Base-by-base conservation (phyloP, 768 basidiomycete genomes). In the Ephemerocybe angulata region DNA sequence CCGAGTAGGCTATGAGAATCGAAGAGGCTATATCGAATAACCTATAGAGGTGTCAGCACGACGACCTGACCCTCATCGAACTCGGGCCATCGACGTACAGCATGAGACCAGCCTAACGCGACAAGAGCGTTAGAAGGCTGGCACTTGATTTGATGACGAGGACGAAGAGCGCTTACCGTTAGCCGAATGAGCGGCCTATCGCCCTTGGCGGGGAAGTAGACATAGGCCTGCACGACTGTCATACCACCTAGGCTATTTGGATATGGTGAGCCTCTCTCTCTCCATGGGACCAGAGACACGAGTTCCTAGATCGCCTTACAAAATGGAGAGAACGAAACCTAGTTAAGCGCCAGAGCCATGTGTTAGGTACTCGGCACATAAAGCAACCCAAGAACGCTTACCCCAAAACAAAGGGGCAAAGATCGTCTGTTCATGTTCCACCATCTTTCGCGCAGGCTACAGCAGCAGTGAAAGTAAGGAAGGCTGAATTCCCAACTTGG, bases 211-310 rank as follows among this genome's bases (percentile, higher is more conserved):
- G 69, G 65, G 52, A 76, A 76, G 60, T 75, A 76, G 12, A 72
- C 62, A 44, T 74, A 75, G 5, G 71, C 73, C 58, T 77, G 76
- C 31, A 76, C 63, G 25, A 75, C 65, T 4, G 70, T 73, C 41
- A 76, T 74, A 19, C 76, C 76, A 13, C 67, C 68, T 5, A 76
- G 60, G 28, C 75, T 77, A 37, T 19, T 5, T 15, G 10, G 48
- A 11, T 3, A n/a, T 22, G 37, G 22, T 8, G 41, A 19, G 52
- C 17, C 3, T 5, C 35, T 24, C 13, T 24, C 25, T n/a, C 17
- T 29, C 47, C 17, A 43, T n/a, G 42, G 21, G 11, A n/a, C 21
- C 17, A 41, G 33, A n/a, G n/a, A n/a, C n/a, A n/a, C n/a, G n/a
- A n/a, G 35, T 43, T 17, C 30, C 12, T 15, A 5, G 38, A 33